A percentile compares a stretch with the other conserved stretches of the same genome.
Evolutionary conservation across 164 flowering plant species (phyloP).

Genomic region (Vitis riparia): DNA sequence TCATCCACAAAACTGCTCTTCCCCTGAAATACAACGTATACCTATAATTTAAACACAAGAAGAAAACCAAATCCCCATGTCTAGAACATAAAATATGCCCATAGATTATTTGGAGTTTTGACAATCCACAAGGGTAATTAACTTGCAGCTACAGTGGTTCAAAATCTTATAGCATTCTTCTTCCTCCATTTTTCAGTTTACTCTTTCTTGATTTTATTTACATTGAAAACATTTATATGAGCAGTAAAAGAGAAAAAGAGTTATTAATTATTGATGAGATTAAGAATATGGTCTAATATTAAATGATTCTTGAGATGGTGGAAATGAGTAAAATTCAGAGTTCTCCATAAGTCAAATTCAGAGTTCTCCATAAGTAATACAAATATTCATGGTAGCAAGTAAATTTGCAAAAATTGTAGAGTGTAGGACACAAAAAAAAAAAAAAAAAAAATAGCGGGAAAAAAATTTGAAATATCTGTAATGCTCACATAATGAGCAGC

Average conservation of each 20-base stretch:
- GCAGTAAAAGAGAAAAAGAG: too few relatives aligned
- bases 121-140: not conserved
- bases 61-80: not conserved
- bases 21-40: constrained; percentile 28
- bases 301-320: too few relatives aligned
- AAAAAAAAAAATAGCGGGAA: not conserved
- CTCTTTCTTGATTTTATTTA: too few relatives aligned
- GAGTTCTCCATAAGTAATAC: too few relatives aligned
- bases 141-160: not conserved
- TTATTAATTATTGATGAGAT: too few relatives aligned
- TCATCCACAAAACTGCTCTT: constrained; percentile 17
- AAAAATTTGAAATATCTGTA: not conserved
- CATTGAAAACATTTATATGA: too few relatives aligned
- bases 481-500: constrained; percentile 52
- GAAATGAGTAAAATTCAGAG: too few relatives aligned
- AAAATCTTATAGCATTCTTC: not conserved
- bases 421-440: not conserved
- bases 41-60: not conserved
- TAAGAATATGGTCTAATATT: too few relatives aligned
- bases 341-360: too few relatives aligned
- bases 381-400: too few relatives aligned
- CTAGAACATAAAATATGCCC: not conserved
- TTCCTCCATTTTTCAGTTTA: not conserved
- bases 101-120: not conserved
- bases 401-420: not conserved